Base-by-base conservation (phyloP, 2,329 filamentous ascomycete genomes). In the Xylaria sp. region DNA sequence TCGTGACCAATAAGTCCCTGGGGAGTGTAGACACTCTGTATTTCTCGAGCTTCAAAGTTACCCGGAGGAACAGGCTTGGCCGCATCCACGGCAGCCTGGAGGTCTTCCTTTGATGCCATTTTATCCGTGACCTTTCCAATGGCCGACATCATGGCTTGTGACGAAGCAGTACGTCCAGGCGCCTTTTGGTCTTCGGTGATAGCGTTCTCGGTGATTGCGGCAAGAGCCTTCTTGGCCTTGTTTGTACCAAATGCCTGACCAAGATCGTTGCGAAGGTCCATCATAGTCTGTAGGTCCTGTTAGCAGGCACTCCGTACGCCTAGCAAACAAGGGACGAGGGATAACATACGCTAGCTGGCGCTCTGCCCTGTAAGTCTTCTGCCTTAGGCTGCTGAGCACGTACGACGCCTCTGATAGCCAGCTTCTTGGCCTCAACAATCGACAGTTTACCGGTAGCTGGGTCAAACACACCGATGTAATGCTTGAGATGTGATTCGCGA, bases 171-270 rank as follows among this genome's bases (percentile, higher is more conserved):
- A 48, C 86, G 76, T 66, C 82, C 81, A 42, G 76, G 75, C n/a
- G 78, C 75, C 58, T 70, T 72, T 49, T 70, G 71, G n/a, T 59
- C 61, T 16, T 65, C 62, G 39, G 75, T 76, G 66, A 93, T 91
- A 16, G 88, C 88, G 69, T 92, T 92, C 67, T 89, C 81, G 2
- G 85, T 71, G 18, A 71, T 66, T n/a, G 70, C 67, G 9, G 68
- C 68, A 66, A 94, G 85, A 1, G 85, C 88, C 76, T 92, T 93
- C 79, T 87, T 89, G 19, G 90, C 88, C 75, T 92, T 93, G 78
- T 90, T 92, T 30, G 90, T 93, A 72, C 91, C 91, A 69, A 95
- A 95, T 37, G 88, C 85, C 67, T 89, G 82, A 47, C 89, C 89
- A 10, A 95, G 84, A 1, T 87, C 83, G 67, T 85, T 87, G 66